A percentile compares a stretch with the other conserved stretches of the same genome.
These are phyloP conservation scores for Botryobasidium botryosum DNA, from an alignment of 768 basidiomycete species.

Conservation along the genomic window DNA sequence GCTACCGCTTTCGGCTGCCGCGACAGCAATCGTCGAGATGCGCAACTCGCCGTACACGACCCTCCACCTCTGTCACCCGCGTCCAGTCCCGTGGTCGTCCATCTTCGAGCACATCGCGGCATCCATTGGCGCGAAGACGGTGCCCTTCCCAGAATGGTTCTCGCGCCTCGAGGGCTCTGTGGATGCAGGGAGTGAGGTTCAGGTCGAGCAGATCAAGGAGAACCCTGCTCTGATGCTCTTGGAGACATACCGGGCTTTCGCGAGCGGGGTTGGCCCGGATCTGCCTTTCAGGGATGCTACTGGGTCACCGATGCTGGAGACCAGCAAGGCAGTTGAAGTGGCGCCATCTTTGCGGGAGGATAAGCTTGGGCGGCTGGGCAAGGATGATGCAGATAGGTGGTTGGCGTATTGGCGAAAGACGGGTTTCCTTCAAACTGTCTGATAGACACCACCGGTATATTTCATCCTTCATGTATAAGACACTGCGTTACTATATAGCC, in stretches of 20 bases:
- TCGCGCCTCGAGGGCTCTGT: constrained; percentile 10
- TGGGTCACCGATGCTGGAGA: constrained; percentile 13
- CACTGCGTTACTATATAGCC: too few species aligned
- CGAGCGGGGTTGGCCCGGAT: not conserved
- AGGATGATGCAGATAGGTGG: constrained; percentile 7
- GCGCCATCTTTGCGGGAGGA: constrained; percentile 15
- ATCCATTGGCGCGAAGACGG: constrained; percentile 13
- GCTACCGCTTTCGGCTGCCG: constrained; percentile 17
- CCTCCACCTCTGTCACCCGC: constrained; percentile 15
- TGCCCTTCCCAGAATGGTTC: constrained; percentile 16
- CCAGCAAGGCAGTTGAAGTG: constrained; percentile 10
- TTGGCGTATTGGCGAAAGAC: constrained; percentile 3
- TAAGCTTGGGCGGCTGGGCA: constrained; percentile 13
- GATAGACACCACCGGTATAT: too few species aligned
- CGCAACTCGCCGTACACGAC: constrained; percentile 11
- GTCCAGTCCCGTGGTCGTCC: constrained; percentile 13
- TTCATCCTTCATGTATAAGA: too few species aligned
- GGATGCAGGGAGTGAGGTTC: not conserved
- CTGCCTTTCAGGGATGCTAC: constrained; percentile 15
- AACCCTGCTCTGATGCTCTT: constrained; percentile 7
- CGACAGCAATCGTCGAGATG: constrained; percentile 17
- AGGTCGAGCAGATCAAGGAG: constrained; percentile 4
- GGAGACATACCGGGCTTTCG: constrained; percentile 8
- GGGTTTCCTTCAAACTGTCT: constrained; percentile 6
- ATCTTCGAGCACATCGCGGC: constrained; percentile 12